Evolutionary conservation across 192 early-diverging fungal species (phyloP), one percentile per base, ranked within the genome.

Genomic region (Dissophora globulifera): DNA sequence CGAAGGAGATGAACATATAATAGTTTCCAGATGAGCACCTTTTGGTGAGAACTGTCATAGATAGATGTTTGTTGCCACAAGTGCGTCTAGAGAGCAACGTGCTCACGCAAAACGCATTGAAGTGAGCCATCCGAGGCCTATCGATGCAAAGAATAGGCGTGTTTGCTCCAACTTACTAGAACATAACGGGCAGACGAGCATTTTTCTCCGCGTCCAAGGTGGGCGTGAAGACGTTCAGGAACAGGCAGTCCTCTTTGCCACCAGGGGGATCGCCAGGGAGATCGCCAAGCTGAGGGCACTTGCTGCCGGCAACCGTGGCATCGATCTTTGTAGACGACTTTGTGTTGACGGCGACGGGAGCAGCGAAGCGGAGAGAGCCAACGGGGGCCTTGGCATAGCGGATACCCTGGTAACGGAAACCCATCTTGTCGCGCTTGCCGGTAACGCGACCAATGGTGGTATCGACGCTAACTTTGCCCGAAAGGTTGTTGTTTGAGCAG

Each of bases 81-180:
- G n/a, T n/a, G n/a, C n/a, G n/a, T n/a, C n/a, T n/a, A n/a, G n/a
- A n/a, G n/a, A n/a, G n/a, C n/a, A n/a, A n/a, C n/a, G n/a, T n/a
- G n/a, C n/a, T n/a, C n/a, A n/a, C n/a, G n/a, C n/a, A n/a, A n/a
- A n/a, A n/a, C n/a, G n/a, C n/a, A n/a, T n/a, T n/a, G n/a, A n/a
- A n/a, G n/a, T n/a, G n/a, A n/a, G n/a, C n/a, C n/a, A n/a, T n/a
- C n/a, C n/a, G n/a, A n/a, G n/a, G n/a, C n/a, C n/a, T n/a, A n/a
- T n/a, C n/a, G n/a, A n/a, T n/a, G n/a, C n/a, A n/a, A n/a, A n/a
- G n/a, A n/a, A n/a, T n/a, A n/a, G n/a, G n/a, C n/a, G n/a, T n/a
- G n/a, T n/a, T n/a, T n/a, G n/a, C n/a, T n/a, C n/a, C n/a, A n/a
- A 61, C 71, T 61, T 67, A 76, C 72, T 76, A 76, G 58, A 76